A percentile compares a stretch with the other conserved stretches of the same genome.
These are phyloP conservation scores for Cutaneotrichosporon cavernicola DNA, from an alignment of 1,284 basidiomycete species.

Conservation along the genomic window DNA sequence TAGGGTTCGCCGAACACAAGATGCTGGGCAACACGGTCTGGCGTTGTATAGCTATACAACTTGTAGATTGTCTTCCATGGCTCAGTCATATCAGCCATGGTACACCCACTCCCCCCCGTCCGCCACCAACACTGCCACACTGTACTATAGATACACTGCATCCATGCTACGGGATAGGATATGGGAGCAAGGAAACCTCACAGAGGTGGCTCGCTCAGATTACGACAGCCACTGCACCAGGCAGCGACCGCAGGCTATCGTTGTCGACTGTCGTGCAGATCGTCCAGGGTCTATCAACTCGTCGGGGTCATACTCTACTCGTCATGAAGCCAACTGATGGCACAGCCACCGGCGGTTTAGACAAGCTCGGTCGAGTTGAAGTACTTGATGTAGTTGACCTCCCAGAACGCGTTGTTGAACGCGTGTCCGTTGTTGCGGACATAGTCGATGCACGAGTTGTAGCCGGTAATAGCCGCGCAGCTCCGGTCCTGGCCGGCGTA, in stretches of 20 bases:
- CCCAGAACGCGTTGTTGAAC: slow-evolving; percentile 73
- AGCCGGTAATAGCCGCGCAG: slow-evolving; percentile 77
- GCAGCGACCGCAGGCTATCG: background rate
- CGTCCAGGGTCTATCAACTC: background rate
- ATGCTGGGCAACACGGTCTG: background rate
- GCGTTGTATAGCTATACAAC: background rate
- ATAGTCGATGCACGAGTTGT: slow-evolving; percentile 71
- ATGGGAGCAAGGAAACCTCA: slow-evolving; percentile 3
- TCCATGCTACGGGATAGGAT: slow-evolving; percentile 9
- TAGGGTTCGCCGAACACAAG: background rate
- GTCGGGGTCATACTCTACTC: background rate
- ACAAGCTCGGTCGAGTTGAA: slow-evolving; percentile 18
- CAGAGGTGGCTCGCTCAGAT: slow-evolving; percentile 7
- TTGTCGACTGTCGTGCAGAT: slow-evolving; percentile 6
- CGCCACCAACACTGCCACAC: background rate
- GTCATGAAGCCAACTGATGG: background rate
- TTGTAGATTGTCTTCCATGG: background rate
- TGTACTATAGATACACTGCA: slow-evolving; percentile 7
- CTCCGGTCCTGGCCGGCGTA: slow-evolving; percentile 47
- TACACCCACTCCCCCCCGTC: no score
- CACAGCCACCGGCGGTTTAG: slow-evolving; percentile 2
- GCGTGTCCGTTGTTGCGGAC: slow-evolving; percentile 67
- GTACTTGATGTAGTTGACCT: slow-evolving; percentile 50
- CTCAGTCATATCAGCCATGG: no score
- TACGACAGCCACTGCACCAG: slow-evolving; percentile 6